Base-by-base conservation (phyloP, 179 eudicot species). In the Spergularia azorica region DNA sequence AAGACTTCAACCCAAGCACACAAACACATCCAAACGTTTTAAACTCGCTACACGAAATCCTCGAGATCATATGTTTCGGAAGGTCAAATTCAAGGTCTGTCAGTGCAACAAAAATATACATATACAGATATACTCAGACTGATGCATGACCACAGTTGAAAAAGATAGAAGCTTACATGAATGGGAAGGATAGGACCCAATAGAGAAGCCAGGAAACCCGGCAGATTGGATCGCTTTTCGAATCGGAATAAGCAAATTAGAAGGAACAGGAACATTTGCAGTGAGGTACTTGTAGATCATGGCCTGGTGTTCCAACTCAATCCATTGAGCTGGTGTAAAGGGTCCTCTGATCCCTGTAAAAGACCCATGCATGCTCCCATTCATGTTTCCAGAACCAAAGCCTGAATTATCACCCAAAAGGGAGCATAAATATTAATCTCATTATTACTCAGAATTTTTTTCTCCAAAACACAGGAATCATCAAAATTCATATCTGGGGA, bases 231-330 rank as follows among this genome's bases (percentile, higher is more conserved):
- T 84, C 56, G 97, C 93, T 89, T 93, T 95, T 79, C 88, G 80
- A 68, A 95, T 91, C 12, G 98, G 98, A 73, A 87, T 79, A 64
- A 95, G 93, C 38, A 95, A 88, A 87, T 85, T 88, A 77, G 92
- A 77, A 63, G 98, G 98, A 54, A 95, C 86, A 18, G 97, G 95
- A 6, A 91, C 86, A 82, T 93, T 90, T 15, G 95, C 92, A 77
- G 84, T 87, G 41, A 95, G 72, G 80, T 95, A 91, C 81, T 93
- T 95, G 83, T 88, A 93, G 81, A 95, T 95, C 93, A 95, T 86
- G 13, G 98, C 97, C 82, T 95, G 98, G 61, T 95, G 95, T 81
- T 95, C 97, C 38, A 95, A 75, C 85, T 95, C 98, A 84, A 93
- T 88, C 97, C 97, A 95, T 60, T 95, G 98, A 75, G 97, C 95